Conservation (phyloP, 129 eudicot species). For the Saussurea involucrata region DNA sequence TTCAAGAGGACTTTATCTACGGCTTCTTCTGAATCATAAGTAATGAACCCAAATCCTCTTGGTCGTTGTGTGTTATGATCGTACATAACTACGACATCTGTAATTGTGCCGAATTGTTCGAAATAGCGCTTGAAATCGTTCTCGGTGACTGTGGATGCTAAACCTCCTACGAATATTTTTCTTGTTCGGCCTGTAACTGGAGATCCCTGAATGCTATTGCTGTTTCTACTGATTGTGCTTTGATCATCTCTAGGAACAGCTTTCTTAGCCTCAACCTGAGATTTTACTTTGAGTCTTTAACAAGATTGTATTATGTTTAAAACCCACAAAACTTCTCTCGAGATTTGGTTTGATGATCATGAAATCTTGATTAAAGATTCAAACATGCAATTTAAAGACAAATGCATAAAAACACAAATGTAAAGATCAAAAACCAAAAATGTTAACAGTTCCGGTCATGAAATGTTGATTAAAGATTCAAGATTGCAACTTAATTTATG, state of each 20-base stretch:
- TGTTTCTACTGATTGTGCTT: conserved; percentile 52
- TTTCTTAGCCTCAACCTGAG: conserved; percentile 68
- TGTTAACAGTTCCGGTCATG: too few relatives aligned
- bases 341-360: not conserved
- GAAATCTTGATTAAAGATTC: not conserved
- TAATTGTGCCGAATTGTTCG: conserved; percentile 64
- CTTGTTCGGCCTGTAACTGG: conserved; percentile 51
- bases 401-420: too few relatives aligned
- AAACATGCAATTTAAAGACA: not conserved
- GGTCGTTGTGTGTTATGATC: conserved; percentile 76
- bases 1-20: conserved; percentile 49
- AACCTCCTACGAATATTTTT: conserved; percentile 73
- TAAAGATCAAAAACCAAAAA: too few relatives aligned
- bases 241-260: conserved; percentile 73
- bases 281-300: not conserved
- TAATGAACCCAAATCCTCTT: conserved; percentile 74
- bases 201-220: conserved; percentile 60
- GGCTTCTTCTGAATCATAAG: conserved; percentile 64
- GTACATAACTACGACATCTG: conserved; percentile 79
- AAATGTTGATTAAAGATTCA: not conserved
- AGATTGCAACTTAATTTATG: not conserved
- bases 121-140: conserved; percentile 57
- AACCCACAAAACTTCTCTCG: not conserved
- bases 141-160: conserved; percentile 68
- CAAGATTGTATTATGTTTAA: not conserved